These are phyloP conservation scores for Euphorbia tirucalli DNA, from an alignment of 345 rosid species.

Conservation along the genomic window DNA sequence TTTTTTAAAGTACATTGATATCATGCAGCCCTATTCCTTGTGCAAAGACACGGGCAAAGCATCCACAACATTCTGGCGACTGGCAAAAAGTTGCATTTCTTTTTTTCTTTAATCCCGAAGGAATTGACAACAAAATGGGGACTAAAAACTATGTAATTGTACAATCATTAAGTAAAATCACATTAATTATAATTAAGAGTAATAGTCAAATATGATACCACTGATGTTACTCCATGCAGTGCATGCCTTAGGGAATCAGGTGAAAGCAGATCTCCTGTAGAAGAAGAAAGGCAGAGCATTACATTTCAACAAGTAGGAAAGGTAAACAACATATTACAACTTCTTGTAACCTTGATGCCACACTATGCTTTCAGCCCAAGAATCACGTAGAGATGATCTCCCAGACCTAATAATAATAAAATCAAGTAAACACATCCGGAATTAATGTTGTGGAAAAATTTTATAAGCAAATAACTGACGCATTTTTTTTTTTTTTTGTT, in stretches of 20 bases:
- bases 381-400: constrained; percentile 45
- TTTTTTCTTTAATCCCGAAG: too few species aligned
- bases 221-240: constrained; percentile 49
- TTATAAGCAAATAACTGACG: not conserved
- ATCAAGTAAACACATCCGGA: not conserved
- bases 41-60: not conserved
- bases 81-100: too few species aligned
- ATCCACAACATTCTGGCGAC: too few species aligned
- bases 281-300: not conserved
- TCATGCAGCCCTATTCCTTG: not conserved
- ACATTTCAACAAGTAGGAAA: constrained; percentile 6
- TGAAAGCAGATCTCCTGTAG: constrained; percentile 56
- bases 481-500: not conserved
- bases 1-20: not conserved
- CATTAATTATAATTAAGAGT: not conserved
- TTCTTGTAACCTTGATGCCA: constrained; percentile 51
- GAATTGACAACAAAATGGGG: not conserved
- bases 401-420: constrained; percentile 44
- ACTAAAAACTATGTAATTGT: not conserved
- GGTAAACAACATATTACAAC: not conserved
- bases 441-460: not conserved
- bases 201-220: constrained; percentile 38
- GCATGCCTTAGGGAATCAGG: constrained; percentile 51
- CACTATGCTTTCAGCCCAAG: constrained; percentile 49
- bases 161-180: not conserved